phyloP scores from a whole-genome alignment of 495 filamentous ascomycete species.

The Penicillium maclennaniae region DNA sequence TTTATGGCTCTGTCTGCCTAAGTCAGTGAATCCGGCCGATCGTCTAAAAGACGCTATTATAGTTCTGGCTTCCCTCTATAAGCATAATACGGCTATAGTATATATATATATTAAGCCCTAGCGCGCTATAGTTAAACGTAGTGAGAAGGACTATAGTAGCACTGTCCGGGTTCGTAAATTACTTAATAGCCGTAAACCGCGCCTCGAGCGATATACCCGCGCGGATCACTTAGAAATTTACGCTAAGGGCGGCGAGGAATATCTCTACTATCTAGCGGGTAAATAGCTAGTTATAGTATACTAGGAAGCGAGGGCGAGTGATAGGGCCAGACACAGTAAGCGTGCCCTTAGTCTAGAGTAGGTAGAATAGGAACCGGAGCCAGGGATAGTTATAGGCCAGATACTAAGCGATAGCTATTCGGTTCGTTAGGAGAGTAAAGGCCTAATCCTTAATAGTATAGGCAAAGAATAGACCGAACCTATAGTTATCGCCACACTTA shows the following conservation, averaged over 20 bases:
- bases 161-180: background rate
- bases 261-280: slow-evolving; percentile 6
- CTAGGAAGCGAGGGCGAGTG: slow-evolving; percentile 1
- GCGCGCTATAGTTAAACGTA: background rate
- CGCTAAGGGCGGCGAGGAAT: background rate
- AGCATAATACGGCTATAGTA: background rate
- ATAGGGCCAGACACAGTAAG: background rate
- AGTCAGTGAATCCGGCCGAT: slow-evolving; percentile 9
- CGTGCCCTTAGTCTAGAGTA: background rate
- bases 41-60: background rate
- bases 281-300: slow-evolving; percentile 3
- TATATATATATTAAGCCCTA: slow-evolving; percentile 2
- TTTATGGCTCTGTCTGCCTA: slow-evolving; percentile 6
- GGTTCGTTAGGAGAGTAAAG: background rate
- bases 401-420: background rate
- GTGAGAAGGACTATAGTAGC: slow-evolving; percentile 3
- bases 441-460: background rate
- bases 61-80: slow-evolving; percentile 4
- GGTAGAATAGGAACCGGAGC: background rate
- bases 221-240: slow-evolving; percentile 1
- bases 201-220: background rate
- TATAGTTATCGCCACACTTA: background rate
- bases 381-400: background rate
- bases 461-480: background rate
- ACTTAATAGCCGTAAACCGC: background rate